Evolutionary conservation across 2,329 filamentous ascomycete species (phyloP), one percentile per base, ranked within the genome.

Genomic region (Ophiostoma piceae): DNA sequence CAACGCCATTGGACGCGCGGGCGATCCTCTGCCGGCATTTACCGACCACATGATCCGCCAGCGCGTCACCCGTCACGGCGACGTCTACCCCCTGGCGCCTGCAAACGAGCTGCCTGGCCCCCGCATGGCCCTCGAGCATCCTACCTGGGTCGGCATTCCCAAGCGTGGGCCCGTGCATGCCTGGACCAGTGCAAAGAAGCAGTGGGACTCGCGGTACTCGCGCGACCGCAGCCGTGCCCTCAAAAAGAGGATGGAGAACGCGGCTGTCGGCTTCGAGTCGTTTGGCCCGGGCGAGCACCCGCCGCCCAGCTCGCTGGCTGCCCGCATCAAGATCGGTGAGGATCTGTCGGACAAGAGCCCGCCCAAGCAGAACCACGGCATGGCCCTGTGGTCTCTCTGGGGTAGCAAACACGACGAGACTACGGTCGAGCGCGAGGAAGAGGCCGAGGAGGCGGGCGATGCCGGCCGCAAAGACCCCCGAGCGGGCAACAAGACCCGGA

Each of bases 31-130:
- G 0, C 94, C 93, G 0, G 80, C 84, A 0, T 98, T 97, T 78
- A 84, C 87, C 68, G 84, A 90, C 71, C 89, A 96, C 77, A 97
- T 98, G 94, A 94, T 99, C 72, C 90, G 95, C 9, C 93, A 99
- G 77, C 84, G 90, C 37, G 89, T 98, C 26, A 91, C 92, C 72
- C 84, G 90, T 1, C 88, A 94, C 76, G 95, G 95, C 5, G 83
- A 85, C 14, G 88, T 94, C 29, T 88, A 89, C 71, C 84, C 87
- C 0, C 83, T 99, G 5, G 84, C 87, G 0, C 83, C 88, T 0
- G 83, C 87, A 26, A 81, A 84, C 0, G 86, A 92, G 3, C 83
- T 97, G 0, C 83, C 86, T 0, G 91, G 74, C 73, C 97, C 79
- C 80, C 88, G 74, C 22, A 80, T 96, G 26, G 80, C 86, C 0